Evolutionary conservation across 305 asterid genomes (phyloP), one percentile per base, ranked within the genome.

Genomic region (Fraxinus angustifolia): DNA sequence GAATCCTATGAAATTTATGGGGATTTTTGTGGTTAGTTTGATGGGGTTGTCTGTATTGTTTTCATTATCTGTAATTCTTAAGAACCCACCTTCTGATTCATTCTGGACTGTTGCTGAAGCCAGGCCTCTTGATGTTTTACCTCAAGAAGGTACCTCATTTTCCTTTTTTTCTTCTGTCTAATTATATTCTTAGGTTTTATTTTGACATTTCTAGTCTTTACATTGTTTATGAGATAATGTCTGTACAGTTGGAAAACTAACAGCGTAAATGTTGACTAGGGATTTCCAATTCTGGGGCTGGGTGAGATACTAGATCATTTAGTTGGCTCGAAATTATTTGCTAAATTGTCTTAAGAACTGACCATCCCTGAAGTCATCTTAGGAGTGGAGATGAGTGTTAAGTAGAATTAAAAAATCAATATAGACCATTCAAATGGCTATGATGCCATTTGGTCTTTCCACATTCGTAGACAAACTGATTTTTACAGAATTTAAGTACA

Each of bases 11-110:
- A 92, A 87, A 71, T 79, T 89, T 76, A 76, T 83, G 90, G 91
- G 91, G 7, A 73, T 87, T 11, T 79, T 89, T 6, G 42, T 88
- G 2, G 81, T 81, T 75, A 8, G 78, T 48, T 86, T 92, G 80
- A 87, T 93, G 93, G 60, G 87, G 19, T 86, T 87, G 72, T 89
- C 92, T 17, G 87, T 89, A 81, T 56, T 93, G 82, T 89, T 93
- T 86, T 91, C 93, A 2, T 33, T 88, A 3, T 81, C 89, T 17
- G 88, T 83, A 1, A 81, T 93, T 76, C 75, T 88, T 0, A 85
- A 85, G 81, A 87, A 87, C 86, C 91, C 90, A 3, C 87, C 91
- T 75, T 80, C 88, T 31, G 87, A 91, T 85, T 82, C 75, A 4
- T 81, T 89, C 45, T 89, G 95, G 93, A 82, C 89, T 21, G 82